These are phyloP conservation scores for Lycium barbarum DNA, from an alignment of 257 asterid genomes.

Conservation along the genomic window DNA sequence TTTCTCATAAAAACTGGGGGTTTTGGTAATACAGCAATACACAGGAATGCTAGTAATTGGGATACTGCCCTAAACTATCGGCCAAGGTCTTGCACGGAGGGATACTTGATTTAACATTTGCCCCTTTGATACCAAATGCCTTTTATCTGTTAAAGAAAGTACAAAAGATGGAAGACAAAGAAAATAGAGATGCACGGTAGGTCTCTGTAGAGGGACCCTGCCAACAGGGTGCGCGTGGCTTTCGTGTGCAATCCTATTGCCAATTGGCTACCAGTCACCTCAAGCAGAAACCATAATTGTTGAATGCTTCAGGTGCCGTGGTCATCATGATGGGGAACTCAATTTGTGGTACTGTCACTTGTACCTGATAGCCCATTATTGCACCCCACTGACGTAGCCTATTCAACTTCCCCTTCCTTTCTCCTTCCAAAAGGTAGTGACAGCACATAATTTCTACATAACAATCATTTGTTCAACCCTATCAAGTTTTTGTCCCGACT, in stretches of 20 bases:
- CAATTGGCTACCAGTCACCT: conserved; percentile 53
- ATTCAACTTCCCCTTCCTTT: conserved; percentile 28
- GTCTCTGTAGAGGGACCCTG: conserved; percentile 41
- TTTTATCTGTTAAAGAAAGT: conserved; percentile 37
- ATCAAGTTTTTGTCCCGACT: conserved; percentile 32
- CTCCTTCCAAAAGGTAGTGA: conserved; percentile 22
- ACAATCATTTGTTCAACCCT: conserved; percentile 23
- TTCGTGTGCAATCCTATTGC: conserved; percentile 41
- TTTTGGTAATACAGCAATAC: conserved; percentile 20
- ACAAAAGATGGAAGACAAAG: conserved; percentile 29
- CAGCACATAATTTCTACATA: conserved; percentile 6
- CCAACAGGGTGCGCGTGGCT: conserved; percentile 55
- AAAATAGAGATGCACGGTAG: conserved; percentile 47
- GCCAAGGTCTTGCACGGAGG: conserved; percentile 56
- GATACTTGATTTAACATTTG: conserved; percentile 57
- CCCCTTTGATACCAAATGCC: conserved; percentile 45
- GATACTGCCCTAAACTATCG: conserved; percentile 58
- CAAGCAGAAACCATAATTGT: conserved; percentile 30
- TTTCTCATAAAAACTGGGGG: conserved; percentile 26
- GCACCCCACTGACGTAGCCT: conserved; percentile 33
- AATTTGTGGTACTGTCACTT: conserved; percentile 36
- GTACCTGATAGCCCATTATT: conserved; percentile 33
- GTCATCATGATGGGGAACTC: conserved; percentile 54
- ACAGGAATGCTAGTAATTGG: conserved; percentile 30
- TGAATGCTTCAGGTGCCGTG: conserved; percentile 27